Conservation (phyloP, 345 rosid genomes). For the Gossypium turneri region DNA sequence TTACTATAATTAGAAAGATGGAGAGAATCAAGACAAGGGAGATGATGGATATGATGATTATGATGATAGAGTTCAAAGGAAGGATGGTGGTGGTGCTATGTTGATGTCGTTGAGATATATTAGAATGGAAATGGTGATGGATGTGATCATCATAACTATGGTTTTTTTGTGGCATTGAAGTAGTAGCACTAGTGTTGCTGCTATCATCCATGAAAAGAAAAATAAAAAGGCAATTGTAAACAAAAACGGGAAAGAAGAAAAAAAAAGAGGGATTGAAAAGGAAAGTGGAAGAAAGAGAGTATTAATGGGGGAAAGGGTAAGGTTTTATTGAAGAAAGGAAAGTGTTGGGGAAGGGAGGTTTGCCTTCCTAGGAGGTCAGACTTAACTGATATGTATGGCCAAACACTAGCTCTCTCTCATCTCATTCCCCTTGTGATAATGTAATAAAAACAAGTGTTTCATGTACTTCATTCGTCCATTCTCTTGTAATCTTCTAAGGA, state of each 20-base stretch:
- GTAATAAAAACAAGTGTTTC: constrained; percentile 16
- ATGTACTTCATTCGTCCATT: constrained; percentile 41
- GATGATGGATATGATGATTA: constrained; percentile 37
- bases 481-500: constrained; percentile 34
- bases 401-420: constrained; percentile 12
- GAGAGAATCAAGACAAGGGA: constrained; percentile 37
- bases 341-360: background rate
- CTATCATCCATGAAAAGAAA: constrained; percentile 36
- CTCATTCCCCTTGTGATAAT: constrained; percentile 20
- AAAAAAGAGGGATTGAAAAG: background rate
- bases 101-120: constrained; percentile 15
- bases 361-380: constrained; percentile 24
- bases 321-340: constrained; percentile 3
- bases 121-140: constrained; percentile 18
- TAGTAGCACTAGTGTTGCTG: constrained; percentile 4
- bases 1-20: constrained; percentile 35
- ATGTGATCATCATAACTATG: constrained; percentile 6
- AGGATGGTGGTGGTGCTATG: constrained; percentile 20
- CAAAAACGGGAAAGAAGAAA: background rate
- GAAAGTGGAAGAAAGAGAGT: constrained; percentile 4
- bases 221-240: constrained; percentile 8
- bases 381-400: constrained; percentile 17
- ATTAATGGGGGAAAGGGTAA: constrained; percentile 10
- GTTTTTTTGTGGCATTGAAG: constrained; percentile 21
- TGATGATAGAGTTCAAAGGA: constrained; percentile 43